Evolutionary conservation across 2,329 filamentous ascomycete species (phyloP).

Genomic region (Pleurostoma richardsiae): DNA sequence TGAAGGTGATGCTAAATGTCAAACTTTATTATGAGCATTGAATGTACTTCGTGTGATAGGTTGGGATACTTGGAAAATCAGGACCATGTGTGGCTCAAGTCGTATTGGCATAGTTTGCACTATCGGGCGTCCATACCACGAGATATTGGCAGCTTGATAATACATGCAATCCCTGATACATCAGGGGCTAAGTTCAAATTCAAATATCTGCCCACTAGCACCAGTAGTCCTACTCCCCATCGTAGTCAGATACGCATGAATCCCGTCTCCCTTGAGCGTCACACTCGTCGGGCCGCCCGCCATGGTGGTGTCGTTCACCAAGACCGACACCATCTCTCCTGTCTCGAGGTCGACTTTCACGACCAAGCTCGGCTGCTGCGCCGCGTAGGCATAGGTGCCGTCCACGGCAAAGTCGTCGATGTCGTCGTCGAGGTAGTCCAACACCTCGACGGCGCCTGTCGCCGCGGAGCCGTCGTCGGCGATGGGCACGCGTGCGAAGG

Average conservation of each 20-base stretch:
- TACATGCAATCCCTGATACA: too few species aligned
- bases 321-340: conserved; percentile 1
- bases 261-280: conserved; percentile 1
- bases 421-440: not conserved
- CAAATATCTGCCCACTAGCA: conserved; percentile 1
- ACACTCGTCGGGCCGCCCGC: conserved; percentile 4
- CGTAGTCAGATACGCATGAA: conserved; percentile 1
- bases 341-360: not conserved
- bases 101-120: too few species aligned
- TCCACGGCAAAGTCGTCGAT: conserved; percentile 5
- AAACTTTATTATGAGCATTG: too few species aligned
- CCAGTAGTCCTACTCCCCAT: not conserved
- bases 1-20: too few species aligned
- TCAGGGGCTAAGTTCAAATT: not conserved
- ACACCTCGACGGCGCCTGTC: conserved; percentile 1
- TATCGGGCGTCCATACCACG: too few species aligned
- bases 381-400: conserved; percentile 3
- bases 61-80: too few species aligned
- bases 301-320: not conserved
- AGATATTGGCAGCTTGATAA: too few species aligned
- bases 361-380: conserved; percentile 1
- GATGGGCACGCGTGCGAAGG: conserved; percentile 7
- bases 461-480: conserved; percentile 3
- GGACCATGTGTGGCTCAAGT: too few species aligned
- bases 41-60: too few species aligned